A percentile compares a stretch with the other conserved stretches of the same genome.
Evolutionary conservation across 352 stramenopile genomes (phyloP).

Genomic region (Pythium volutum): DNA sequence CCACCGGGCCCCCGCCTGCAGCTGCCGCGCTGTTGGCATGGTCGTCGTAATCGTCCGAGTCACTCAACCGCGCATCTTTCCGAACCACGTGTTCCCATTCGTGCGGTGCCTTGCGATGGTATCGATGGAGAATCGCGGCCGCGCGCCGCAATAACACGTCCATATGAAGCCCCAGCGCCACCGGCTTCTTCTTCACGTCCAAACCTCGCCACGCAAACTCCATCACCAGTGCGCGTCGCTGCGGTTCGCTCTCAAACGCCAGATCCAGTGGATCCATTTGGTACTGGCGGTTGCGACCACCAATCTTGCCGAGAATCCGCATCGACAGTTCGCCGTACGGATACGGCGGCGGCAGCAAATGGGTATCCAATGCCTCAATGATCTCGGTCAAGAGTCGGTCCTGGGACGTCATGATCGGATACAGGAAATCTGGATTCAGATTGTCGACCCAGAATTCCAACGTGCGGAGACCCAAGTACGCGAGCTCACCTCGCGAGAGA

Average conservation of each 20-base stretch:
- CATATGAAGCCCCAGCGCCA: conserved; percentile 39
- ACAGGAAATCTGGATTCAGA: conserved; percentile 96
- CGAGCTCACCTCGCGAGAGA: conserved; percentile 92
- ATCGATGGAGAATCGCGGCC: conserved; percentile 52
- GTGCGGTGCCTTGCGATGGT: conserved; percentile 47
- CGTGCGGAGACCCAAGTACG: conserved; percentile 93
- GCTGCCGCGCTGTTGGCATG: conserved; percentile 10
- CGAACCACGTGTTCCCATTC: conserved; percentile 58
- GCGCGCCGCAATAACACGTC: conserved; percentile 47
- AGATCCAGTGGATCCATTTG: conserved; percentile 82
- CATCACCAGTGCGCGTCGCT: conserved; percentile 49
- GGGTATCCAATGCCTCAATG: conserved; percentile 94
- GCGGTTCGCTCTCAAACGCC: conserved; percentile 38
- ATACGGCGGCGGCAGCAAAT: conserved; percentile 96
- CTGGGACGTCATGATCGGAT: conserved; percentile 91
- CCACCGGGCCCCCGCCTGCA: background rate
- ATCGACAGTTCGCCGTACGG: conserved; percentile 95
- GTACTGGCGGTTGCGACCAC: conserved; percentile 90
- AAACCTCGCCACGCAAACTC: conserved; percentile 39
- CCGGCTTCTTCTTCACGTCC: background rate
- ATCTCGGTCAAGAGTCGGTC: conserved; percentile 91
- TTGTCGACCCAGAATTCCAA: conserved; percentile 99
- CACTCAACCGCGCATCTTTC: conserved; percentile 52
- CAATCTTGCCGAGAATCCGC: conserved; percentile 97
- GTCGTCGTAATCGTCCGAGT: conserved; percentile 71